These are phyloP conservation scores for Pythium periplocum DNA, from an alignment of 352 stramenopile genomes.

Conservation along the genomic window DNA sequence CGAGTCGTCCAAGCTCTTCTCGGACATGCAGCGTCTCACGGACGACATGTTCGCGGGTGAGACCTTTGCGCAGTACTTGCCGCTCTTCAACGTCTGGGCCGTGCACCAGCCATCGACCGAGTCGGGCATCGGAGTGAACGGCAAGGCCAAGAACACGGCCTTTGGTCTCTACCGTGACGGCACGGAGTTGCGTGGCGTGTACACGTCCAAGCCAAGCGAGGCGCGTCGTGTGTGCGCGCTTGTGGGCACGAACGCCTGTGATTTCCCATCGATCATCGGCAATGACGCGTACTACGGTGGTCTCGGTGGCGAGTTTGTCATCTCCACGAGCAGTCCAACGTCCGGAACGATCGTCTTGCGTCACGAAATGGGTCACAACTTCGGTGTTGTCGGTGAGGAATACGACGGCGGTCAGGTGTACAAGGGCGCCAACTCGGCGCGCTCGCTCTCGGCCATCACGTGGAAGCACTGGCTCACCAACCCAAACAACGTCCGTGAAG, in stretches of 20 bases:
- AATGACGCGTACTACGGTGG: conserved; percentile 37
- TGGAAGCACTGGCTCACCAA: conserved; percentile 34
- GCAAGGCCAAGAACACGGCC: conserved; percentile 15
- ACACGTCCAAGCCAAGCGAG: conserved; percentile 7
- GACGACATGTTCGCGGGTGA: conserved; percentile 32
- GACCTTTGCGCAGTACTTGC: conserved; percentile 23
- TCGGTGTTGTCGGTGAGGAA: conserved; percentile 32
- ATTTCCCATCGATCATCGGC: conserved; percentile 30
- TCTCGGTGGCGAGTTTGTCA: conserved; percentile 33
- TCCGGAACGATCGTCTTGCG: conserved; percentile 27
- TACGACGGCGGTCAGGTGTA: conserved; percentile 36
- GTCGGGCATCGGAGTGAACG: conserved; percentile 11
- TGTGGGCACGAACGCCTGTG: conserved; percentile 13
- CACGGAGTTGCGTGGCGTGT: conserved; percentile 16
- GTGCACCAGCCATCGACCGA: conserved; percentile 15
- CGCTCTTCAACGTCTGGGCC: conserved; percentile 28
- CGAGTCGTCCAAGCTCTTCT: conserved; percentile 24
- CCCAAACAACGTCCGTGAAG: conserved; percentile 13
- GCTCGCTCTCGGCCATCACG: conserved; percentile 4
- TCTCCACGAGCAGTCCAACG: conserved; percentile 23
- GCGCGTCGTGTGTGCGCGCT: conserved; percentile 8
- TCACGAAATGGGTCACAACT: conserved; percentile 37
- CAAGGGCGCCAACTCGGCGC: conserved; percentile 25
- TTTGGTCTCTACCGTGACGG: conserved; percentile 22
- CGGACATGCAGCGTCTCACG: conserved; percentile 29